Conservation (phyloP, 345 rosid genomes). For the Eucalyptus albens region DNA sequence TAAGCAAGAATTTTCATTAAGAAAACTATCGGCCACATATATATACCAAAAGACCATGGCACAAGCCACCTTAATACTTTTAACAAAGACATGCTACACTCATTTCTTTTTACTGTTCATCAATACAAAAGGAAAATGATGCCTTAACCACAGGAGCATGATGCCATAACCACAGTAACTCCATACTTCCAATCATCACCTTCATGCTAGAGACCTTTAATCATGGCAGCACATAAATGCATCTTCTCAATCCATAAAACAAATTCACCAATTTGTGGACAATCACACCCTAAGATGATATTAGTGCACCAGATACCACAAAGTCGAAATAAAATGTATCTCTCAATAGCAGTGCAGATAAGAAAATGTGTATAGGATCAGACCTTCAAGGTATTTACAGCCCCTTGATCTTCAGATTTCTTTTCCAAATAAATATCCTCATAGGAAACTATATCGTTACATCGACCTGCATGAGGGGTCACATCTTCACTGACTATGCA, state of each 20-base stretch:
- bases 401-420: neutral
- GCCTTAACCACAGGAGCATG: neutral
- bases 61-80: neutral
- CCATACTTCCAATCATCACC: neutral
- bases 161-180: neutral
- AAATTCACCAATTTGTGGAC: neutral
- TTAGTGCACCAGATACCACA: neutral
- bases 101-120: neutral
- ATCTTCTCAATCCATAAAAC: neutral
- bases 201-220: neutral
- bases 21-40: neutral
- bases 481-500: neutral
- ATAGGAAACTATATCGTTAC: neutral
- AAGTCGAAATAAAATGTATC: neutral
- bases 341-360: neutral
- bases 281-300: neutral
- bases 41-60: neutral
- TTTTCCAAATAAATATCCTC: neutral
- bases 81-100: neutral
- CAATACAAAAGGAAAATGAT: neutral
- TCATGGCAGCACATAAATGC: neutral
- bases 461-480: neutral
- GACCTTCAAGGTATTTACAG: conserved; percentile 4
- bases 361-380: neutral
- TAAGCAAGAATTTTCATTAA: neutral